These are phyloP conservation scores for Cyberlindnera xylosilytica DNA, from an alignment of 805 yeast species.

Conservation along the genomic window DNA sequence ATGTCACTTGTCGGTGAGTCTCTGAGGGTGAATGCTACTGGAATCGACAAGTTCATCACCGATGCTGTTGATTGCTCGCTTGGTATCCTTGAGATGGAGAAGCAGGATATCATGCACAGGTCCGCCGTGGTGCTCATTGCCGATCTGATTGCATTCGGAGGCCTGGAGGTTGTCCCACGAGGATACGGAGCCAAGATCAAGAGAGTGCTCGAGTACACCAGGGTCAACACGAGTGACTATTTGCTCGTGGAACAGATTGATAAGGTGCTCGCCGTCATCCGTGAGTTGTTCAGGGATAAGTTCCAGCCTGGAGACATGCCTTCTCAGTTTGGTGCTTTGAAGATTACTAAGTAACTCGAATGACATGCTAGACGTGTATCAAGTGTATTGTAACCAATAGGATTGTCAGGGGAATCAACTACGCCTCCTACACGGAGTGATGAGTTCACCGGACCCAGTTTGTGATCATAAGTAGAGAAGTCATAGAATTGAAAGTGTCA, in stretches of 20 bases:
- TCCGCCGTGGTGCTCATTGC: slow-evolving; percentile 68
- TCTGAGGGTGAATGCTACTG: slow-evolving; percentile 56
- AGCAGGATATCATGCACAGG: slow-evolving; percentile 55
- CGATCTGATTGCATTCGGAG: slow-evolving; percentile 52
- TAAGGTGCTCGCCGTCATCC: slow-evolving; percentile 31
- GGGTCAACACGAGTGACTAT: slow-evolving; percentile 50
- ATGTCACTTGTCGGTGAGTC: slow-evolving; percentile 79
- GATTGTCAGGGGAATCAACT: no score
- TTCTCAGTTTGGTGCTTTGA: slow-evolving; percentile 5
- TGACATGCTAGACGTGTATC: no score
- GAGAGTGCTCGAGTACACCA: slow-evolving; percentile 40
- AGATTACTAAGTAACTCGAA: not conserved
- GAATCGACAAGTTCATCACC: slow-evolving; percentile 43
- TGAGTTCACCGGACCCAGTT: no score
- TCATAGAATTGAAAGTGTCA: no score
- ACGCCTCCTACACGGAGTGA: no score
- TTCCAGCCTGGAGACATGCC: slow-evolving; percentile 4
- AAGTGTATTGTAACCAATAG: no score
- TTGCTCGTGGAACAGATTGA: slow-evolving; percentile 59
- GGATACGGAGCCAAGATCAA: slow-evolving; percentile 43
- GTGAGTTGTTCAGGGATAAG: slow-evolving; percentile 20
- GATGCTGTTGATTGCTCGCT: slow-evolving; percentile 73
- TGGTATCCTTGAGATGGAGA: slow-evolving; percentile 69
- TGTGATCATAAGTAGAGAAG: no score
- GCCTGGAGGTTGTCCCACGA: slow-evolving; percentile 47